Evolutionary conservation across 805 yeast genomes (phyloP), one percentile per base, ranked within the genome.

Genomic region (Pichia occidentalis): DNA sequence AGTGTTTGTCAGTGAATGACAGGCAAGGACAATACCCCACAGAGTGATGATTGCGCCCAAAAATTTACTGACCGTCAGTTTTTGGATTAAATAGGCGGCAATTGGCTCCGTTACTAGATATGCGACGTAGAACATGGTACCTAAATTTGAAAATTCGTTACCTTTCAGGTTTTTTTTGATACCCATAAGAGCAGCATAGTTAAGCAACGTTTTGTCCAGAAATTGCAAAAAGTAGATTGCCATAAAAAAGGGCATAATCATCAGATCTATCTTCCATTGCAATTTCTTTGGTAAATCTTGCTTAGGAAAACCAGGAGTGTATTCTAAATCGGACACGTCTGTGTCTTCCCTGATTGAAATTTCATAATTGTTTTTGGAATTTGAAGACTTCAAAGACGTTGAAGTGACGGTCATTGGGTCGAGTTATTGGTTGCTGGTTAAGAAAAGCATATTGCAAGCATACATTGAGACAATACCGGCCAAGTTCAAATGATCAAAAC

Each of bases 31-130:
- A 2, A 56, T 37, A n/a, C 63, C 60, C 68, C 69, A 65, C 18
- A 53, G 17, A 19, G 59, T 40, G 13, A 54, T 44, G 27, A 54
- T 53, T 5, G 42, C 36, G 6, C 59, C 48, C 10, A 64, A 44
- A 11, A 54, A 49, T 40, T 61, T 64, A 7, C 57, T 24, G 48
- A 53, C 21, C 52, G 58, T 29, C 9, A 64, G 50, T 38, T 55
- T 64, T 44, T 71, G 77, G 29, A 70, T 55, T 8, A 32, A 32
- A 26, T 67, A 50, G 33, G 59, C 60, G 26, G 64, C 56, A 20
- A 69, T 61, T 2, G 75, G 75, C 40, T 70, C 71, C 39, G 68
- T 69, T 4, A 59, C 54, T 39, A 73, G 48, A 49, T 70, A 73
- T 1, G 73, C 74, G 31, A 67, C 56, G 47, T 71, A 71, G 42